Evolutionary conservation across 192 early-diverging fungal genomes (phyloP), one percentile per base, ranked within the genome.

Genomic region (Rhizophagus clarus): DNA sequence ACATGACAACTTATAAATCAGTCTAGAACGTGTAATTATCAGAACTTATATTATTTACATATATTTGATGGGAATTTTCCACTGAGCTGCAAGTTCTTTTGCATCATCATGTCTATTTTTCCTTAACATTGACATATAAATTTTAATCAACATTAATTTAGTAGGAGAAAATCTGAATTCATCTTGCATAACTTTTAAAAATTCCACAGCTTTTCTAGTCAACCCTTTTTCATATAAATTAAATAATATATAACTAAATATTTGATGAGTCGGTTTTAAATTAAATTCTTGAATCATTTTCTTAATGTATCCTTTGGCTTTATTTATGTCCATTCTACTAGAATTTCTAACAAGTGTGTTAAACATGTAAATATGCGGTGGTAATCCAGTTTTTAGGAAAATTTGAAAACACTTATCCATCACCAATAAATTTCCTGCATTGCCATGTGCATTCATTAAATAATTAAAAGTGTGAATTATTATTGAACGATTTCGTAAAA

Each of bases 371-470:
- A 70, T 70, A 22, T 70, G 17, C 22, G 68, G 68, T 45, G 31
- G 17, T 11, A 42, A 42, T 22, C 26, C 8, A 1, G 11, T n/a
- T 37, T 11, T 17, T 70, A 70, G 22, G 32, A 70, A 42, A 32
- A 31, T 22, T 70, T n/a, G 15, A 70, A 40, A 70, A 70, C 68
- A 70, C 17, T 40, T 40, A 42, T 70, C 68, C 68, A 70, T 70
- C 37, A n/a, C 8, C 45, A 11, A 40, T 12, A 70, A 70, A 22
- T 70, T n/a, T 70, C 68, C 68, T 42, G 29, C n/a, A 42, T 70
- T 42, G n/a, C 68, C 68, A 40, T 70, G n/a, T 42, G 34, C 31
- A 42, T 37, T 40, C 34, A 70, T 70, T 37, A 70, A 42, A 42
- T n/a, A 70, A 42, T 40, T 70, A n/a, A 70, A 70, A 3, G 68